Conservation (phyloP, 2,329 filamentous ascomycete genomes). For the Dactylellina parvicollis region DNA sequence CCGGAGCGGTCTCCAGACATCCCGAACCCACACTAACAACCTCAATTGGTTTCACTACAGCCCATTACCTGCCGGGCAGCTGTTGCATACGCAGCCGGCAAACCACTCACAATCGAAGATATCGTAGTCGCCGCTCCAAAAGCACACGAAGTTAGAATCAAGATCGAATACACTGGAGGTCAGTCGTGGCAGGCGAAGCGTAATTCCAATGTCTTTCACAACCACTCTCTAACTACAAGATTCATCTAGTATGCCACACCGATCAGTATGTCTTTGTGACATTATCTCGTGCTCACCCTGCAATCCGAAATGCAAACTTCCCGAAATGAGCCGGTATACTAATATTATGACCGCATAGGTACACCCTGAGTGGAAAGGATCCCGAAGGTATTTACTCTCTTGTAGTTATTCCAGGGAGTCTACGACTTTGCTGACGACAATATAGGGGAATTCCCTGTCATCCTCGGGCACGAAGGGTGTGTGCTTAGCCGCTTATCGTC, state of each 20-base stretch:
- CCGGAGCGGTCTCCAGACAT: neutral
- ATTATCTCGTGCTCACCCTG: neutral
- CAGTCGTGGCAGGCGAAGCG: neutral
- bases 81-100: constrained; percentile 95
- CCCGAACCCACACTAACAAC: constrained; percentile 4
- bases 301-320: neutral
- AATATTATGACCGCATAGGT: constrained; percentile 68
- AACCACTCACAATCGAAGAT: constrained; percentile 88
- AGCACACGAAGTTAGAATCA: constrained; percentile 93
- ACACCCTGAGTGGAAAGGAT: constrained; percentile 94
- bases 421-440: neutral
- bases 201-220: neutral
- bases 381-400: constrained; percentile 74
- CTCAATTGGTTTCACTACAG: constrained; percentile 64
- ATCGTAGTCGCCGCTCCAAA: constrained; percentile 88
- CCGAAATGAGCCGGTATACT: neutral
- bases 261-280: constrained; percentile 66
- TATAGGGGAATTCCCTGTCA: constrained; percentile 71
- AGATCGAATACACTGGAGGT: constrained; percentile 90
- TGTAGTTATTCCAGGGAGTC: too few species aligned
- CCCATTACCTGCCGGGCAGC: constrained; percentile 97
- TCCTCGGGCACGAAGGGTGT: constrained; percentile 81
- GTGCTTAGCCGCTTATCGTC: neutral
- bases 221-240: constrained; percentile 7
- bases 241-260: constrained; percentile 82